phyloP scores from a whole-genome alignment of 108 stramenopile genomes.

The Tribonema minus region DNA sequence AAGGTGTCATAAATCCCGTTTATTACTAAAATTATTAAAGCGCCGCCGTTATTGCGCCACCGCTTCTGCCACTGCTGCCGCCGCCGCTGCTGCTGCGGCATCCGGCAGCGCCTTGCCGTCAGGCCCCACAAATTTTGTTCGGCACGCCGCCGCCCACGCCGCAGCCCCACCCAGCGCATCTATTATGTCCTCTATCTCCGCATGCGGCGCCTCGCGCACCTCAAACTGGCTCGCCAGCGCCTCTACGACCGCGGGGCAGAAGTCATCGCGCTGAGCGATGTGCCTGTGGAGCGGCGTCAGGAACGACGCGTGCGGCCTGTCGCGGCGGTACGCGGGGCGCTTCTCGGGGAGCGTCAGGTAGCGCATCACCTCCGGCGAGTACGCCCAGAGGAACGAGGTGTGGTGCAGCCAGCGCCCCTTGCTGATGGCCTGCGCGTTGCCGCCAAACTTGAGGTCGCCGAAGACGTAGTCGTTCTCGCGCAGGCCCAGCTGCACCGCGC shows the following conservation, averaged over 20 bases:
- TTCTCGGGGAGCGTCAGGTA: conserved; percentile 34
- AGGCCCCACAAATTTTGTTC: conserved; percentile 29
- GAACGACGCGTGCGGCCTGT: conserved; percentile 31
- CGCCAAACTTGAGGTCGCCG: conserved; percentile 37
- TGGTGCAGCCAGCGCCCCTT: conserved; percentile 44
- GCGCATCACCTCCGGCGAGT: conserved; percentile 16
- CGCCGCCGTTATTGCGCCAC: too few species aligned
- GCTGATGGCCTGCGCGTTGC: conserved; percentile 40
- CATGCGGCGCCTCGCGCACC: conserved; percentile 5
- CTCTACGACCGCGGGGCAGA: conserved; percentile 26
- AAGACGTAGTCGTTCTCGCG: conserved; percentile 45
- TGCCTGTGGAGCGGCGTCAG: conserved; percentile 33
- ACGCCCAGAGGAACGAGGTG: conserved; percentile 41
- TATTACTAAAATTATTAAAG: too few species aligned
- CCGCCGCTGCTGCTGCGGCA: too few species aligned
- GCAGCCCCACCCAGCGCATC: neutral
- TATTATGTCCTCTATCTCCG: neutral
- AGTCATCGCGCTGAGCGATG: conserved; percentile 2
- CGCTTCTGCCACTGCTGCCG: too few species aligned
- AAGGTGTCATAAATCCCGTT: too few species aligned
- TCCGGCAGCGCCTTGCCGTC: conserved; percentile 27
- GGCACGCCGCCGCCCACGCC: conserved; percentile 16
- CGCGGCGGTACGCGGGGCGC: conserved; percentile 37
- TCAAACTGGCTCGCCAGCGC: conserved; percentile 1
- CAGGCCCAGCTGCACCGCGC: neutral